phyloP scores from a whole-genome alignment of 306 rosid genomes.

The Vigna hirtella region DNA sequence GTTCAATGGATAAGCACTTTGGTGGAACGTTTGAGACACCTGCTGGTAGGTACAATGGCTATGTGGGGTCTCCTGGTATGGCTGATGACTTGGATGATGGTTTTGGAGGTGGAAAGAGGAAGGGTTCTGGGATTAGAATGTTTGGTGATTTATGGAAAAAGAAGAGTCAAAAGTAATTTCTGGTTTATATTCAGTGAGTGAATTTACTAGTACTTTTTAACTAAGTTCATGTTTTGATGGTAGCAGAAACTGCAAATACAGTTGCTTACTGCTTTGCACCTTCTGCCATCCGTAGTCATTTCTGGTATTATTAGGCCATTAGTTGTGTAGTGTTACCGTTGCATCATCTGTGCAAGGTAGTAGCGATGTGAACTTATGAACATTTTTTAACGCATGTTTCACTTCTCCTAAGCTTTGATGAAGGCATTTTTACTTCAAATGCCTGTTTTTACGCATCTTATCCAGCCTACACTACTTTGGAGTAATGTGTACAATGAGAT shows the following conservation, averaged over 20 bases:
- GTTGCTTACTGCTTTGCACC: conserved; percentile 62
- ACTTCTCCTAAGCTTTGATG: conserved; percentile 15
- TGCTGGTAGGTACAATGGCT: conserved; percentile 67
- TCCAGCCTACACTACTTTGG: conserved; percentile 1
- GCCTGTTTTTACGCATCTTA: conserved; percentile 33
- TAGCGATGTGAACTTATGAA: conserved; percentile 32
- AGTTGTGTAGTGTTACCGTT: conserved; percentile 25
- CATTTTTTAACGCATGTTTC: conserved; percentile 25
- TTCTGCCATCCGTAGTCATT: conserved; percentile 35
- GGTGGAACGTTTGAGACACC: conserved; percentile 65
- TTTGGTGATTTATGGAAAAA: conserved; percentile 89
- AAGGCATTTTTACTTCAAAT: conserved; percentile 34
- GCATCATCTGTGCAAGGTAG: conserved; percentile 41
- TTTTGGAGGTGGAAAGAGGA: conserved; percentile 70
- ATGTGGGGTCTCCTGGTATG: conserved; percentile 72
- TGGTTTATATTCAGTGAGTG: neutral
- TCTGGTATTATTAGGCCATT: conserved; percentile 45
- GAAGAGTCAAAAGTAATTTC: conserved; percentile 71
- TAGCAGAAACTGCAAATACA: conserved; percentile 47
- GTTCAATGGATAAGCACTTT: conserved; percentile 88
- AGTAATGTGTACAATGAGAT: conserved; percentile 5
- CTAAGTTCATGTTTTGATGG: conserved; percentile 41
- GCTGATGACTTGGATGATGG: conserved; percentile 74
- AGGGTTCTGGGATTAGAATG: conserved; percentile 83
- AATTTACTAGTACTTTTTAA: conserved; percentile 26